A percentile compares a stretch with the other conserved stretches of the same genome.
Conservation (phyloP, 225 moss, liverwort and hornwort genomes). For the Straminergon stramineum region DNA sequence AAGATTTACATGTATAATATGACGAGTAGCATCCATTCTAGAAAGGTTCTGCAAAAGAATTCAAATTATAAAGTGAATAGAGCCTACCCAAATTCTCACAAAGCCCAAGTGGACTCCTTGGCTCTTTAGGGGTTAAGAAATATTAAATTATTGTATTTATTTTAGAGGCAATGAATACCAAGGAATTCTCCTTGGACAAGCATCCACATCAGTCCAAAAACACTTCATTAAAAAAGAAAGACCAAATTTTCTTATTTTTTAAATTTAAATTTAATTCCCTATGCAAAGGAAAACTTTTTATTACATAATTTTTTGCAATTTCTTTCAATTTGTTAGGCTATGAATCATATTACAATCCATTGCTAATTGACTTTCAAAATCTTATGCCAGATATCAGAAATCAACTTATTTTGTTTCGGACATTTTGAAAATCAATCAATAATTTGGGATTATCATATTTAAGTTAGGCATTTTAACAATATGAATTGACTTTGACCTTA, state of each 20-base stretch:
- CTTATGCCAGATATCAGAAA: rapidly evolving
- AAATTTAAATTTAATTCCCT: background rate
- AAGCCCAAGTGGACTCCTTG: too few species aligned
- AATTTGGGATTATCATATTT: background rate
- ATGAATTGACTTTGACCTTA: too few species aligned
- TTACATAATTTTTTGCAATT: background rate
- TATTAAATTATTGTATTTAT: background rate
- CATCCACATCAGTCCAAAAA: rapidly evolving
- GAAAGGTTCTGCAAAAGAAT: too few species aligned
- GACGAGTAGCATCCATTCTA: too few species aligned
- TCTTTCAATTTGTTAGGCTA: background rate
- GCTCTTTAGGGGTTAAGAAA: too few species aligned
- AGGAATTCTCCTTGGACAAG: background rate
- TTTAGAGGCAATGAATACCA: too few species aligned
- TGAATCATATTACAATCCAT: background rate
- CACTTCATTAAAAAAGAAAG: background rate
- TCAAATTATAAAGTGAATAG: too few species aligned
- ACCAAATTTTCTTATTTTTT: too few species aligned
- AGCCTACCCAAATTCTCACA: too few species aligned
- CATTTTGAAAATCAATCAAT: background rate
- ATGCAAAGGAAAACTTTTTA: background rate
- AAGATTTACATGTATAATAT: too few species aligned
- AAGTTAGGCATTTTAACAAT: background rate
- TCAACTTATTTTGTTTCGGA: background rate
- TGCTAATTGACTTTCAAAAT: background rate